These are phyloP conservation scores for Aspergillus spinulosporus DNA, from an alignment of 2,329 filamentous ascomycete species.

Conservation along the genomic window DNA sequence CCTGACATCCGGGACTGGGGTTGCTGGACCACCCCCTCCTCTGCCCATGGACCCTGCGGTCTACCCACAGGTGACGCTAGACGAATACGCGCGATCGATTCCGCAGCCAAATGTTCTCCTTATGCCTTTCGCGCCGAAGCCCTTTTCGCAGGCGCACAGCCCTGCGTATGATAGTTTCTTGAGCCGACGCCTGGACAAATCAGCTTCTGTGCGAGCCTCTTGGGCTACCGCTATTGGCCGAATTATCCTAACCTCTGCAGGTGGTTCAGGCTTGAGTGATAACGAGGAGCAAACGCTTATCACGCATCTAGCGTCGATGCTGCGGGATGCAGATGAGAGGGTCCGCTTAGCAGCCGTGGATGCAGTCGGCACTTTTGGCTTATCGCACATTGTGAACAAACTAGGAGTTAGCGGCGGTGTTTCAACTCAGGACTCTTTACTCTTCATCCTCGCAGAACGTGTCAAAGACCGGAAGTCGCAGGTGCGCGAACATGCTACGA, in stretches of 20 bases:
- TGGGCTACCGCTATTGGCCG: slow-evolving; percentile 84
- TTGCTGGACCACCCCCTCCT: slow-evolving; percentile 76
- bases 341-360: slow-evolving; percentile 88
- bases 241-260: slow-evolving; percentile 87
- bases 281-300: slow-evolving; percentile 78
- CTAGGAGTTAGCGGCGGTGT: slow-evolving; percentile 75
- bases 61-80: slow-evolving; percentile 65
- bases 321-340: slow-evolving; percentile 85
- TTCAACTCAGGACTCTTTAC: slow-evolving; percentile 71
- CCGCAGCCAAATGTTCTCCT: slow-evolving; percentile 64
- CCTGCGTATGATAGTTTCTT: slow-evolving; percentile 81
- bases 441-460: slow-evolving; percentile 80
- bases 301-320: slow-evolving; percentile 71
- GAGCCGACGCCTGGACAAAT: slow-evolving; percentile 83
- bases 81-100: slow-evolving; percentile 53
- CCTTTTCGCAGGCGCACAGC: slow-evolving; percentile 80
- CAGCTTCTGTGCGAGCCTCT: slow-evolving; percentile 73
- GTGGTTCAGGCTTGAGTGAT: slow-evolving; percentile 80
- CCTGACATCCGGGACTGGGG: slow-evolving; percentile 89
- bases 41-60: slow-evolving; percentile 74
- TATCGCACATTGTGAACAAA: slow-evolving; percentile 78
- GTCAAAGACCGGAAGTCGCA: slow-evolving; percentile 80
- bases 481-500: slow-evolving; percentile 85
- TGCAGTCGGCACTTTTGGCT: slow-evolving; percentile 76
- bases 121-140: slow-evolving; percentile 81